A percentile compares a stretch with the other conserved stretches of the same genome.
phyloP scores from a whole-genome alignment of 257 asterid genomes.

The Cynanchum wilfordii region DNA sequence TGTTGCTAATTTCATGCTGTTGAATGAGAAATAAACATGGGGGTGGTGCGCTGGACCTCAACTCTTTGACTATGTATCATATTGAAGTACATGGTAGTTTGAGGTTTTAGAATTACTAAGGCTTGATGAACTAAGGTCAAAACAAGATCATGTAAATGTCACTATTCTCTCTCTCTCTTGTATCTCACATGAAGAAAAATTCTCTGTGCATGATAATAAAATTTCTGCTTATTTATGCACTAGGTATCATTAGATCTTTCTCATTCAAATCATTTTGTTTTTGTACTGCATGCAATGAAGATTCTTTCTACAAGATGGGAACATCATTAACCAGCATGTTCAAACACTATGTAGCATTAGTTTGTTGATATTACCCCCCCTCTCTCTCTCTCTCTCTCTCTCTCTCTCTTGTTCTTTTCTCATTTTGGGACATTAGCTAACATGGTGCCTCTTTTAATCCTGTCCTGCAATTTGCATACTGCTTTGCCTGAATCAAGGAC shows the following conservation, averaged over 20 bases:
- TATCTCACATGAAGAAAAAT: neutral
- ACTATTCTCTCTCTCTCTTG: neutral
- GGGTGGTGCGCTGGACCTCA: too few species aligned
- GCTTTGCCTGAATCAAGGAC: constrained; percentile 59
- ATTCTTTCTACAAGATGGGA: neutral
- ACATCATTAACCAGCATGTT: neutral
- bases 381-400: neutral
- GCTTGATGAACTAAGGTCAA: neutral
- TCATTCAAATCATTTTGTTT: neutral
- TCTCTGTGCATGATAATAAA: neutral
- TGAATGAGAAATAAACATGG: neutral
- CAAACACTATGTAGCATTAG: neutral
- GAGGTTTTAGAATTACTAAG: neutral
- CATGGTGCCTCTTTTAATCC: neutral
- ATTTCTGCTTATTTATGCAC: neutral
- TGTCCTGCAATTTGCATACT: neutral
- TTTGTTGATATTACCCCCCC: neutral
- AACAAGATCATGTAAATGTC: neutral
- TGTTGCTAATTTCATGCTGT: neutral
- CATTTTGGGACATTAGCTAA: neutral
- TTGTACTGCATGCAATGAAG: neutral
- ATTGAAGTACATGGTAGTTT: neutral
- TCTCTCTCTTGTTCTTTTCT: neutral
- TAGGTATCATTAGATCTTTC: neutral
- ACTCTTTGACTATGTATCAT: neutral